These are phyloP conservation scores for Blastocystis sp. DNA, from an alignment of 352 stramenopile genomes.

Conservation along the genomic window DNA sequence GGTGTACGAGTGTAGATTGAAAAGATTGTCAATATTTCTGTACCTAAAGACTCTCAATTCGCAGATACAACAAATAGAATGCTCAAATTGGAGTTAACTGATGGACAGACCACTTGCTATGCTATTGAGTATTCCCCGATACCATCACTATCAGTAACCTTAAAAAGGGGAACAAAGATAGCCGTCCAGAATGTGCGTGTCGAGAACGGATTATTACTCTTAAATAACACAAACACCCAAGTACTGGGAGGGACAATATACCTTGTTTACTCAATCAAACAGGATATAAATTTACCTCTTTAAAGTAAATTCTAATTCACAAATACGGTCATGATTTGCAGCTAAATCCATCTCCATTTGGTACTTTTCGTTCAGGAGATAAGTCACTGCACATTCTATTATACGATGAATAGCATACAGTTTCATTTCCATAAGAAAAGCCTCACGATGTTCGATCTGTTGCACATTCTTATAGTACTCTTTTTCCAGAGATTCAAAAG, in stretches of 20 bases:
- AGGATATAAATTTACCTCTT: background rate
- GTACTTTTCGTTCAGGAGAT: background rate
- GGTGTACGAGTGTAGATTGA: background rate
- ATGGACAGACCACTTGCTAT: conserved; percentile 17
- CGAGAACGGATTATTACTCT: background rate
- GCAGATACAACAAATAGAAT: conserved; percentile 14
- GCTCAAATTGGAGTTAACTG: conserved; percentile 39
- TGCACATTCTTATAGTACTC: background rate
- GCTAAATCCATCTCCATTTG: background rate
- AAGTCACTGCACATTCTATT: background rate
- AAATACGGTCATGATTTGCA: background rate
- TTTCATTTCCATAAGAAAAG: conserved; percentile 4
- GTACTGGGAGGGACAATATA: conserved; percentile 15
- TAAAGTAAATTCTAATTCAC: background rate
- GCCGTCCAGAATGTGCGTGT: conserved; percentile 12
- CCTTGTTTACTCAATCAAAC: background rate
- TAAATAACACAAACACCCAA: conserved; percentile 6
- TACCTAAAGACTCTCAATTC: conserved; percentile 39
- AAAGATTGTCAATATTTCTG: background rate
- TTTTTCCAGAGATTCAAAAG: background rate
- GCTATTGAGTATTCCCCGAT: conserved; percentile 23
- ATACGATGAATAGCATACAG: background rate
- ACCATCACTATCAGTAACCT: background rate
- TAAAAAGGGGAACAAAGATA: conserved; percentile 5
- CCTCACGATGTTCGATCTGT: background rate